These are phyloP conservation scores for Uronychia setigera DNA, from an alignment of 73 alveolate species.

Conservation along the genomic window DNA sequence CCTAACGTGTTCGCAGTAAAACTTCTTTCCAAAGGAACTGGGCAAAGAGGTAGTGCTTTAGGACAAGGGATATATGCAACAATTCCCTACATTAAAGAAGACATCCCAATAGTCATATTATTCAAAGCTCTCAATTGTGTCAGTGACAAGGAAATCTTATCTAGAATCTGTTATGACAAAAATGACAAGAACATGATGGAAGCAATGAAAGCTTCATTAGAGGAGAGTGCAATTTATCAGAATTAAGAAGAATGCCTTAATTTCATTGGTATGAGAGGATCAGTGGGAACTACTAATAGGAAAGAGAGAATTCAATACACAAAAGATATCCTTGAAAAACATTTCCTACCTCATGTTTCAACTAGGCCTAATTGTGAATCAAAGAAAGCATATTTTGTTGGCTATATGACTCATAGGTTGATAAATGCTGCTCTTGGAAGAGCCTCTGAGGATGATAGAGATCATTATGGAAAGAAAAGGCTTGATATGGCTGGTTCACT, in stretches of 20 bases:
- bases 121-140: slow-evolving; percentile 95
- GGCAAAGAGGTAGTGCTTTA: slow-evolving; percentile 52
- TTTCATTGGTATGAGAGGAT: slow-evolving; percentile 94
- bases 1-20: slow-evolving; percentile 74
- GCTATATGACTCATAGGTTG: slow-evolving; percentile 97
- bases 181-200: slow-evolving; percentile 90
- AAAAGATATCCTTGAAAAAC: slow-evolving; percentile 87
- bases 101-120: slow-evolving; percentile 90
- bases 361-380: slow-evolving; percentile 70
- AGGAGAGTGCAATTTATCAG: slow-evolving; percentile 72
- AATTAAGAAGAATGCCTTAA: slow-evolving; percentile 91
- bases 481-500: slow-evolving; percentile 98
- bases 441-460: slow-evolving; percentile 99
- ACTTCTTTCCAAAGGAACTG: slow-evolving; percentile 62
- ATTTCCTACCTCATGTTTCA: slow-evolving; percentile 98
- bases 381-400: slow-evolving; percentile 98
- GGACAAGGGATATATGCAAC: slow-evolving; percentile 88
- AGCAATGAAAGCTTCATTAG: slow-evolving; percentile 87
- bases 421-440: slow-evolving; percentile 97
- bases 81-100: slow-evolving; percentile 90
- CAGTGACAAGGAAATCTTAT: slow-evolving; percentile 92
- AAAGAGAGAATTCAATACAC: slow-evolving; percentile 86
- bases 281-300: slow-evolving; percentile 69
- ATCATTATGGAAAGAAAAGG: slow-evolving; percentile 99
- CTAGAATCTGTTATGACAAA: slow-evolving; percentile 88